A percentile compares a stretch with the other conserved stretches of the same genome.
Evolutionary conservation across 2,329 filamentous ascomycete genomes (phyloP).

Genomic region (Aspergillus quadricinctus): DNA sequence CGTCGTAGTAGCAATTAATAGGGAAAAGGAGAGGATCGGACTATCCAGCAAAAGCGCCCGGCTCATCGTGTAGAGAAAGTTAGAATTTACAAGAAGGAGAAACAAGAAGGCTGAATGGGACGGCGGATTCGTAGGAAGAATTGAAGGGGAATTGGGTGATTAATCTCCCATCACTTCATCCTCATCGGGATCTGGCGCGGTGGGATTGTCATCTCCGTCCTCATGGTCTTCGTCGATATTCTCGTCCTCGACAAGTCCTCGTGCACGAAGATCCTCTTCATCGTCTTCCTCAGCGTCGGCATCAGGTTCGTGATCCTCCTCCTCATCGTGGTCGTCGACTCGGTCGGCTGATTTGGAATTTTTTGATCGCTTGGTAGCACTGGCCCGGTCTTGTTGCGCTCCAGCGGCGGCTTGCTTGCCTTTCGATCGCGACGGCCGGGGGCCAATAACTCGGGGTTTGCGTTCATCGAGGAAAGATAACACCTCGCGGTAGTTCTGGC

Average conservation of each 20-base stretch:
- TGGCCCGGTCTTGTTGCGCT: slow-evolving; percentile 11
- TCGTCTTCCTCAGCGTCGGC: slow-evolving; percentile 37
- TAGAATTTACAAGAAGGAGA: not conserved
- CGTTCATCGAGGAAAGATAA: slow-evolving; percentile 72
- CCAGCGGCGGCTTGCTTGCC: slow-evolving; percentile 26
- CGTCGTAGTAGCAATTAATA: not conserved
- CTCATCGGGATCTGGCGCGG: slow-evolving; percentile 30
- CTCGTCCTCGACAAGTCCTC: slow-evolving; percentile 37
- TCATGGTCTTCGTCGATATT: slow-evolving; percentile 39
- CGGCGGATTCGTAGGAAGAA: not conserved
- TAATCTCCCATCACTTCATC: slow-evolving; percentile 44
- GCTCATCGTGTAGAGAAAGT: not conserved
- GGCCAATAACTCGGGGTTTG: slow-evolving; percentile 36
- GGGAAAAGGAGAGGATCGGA: not conserved
- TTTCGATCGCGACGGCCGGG: slow-evolving; percentile 24
- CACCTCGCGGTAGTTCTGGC: slow-evolving; percentile 80
- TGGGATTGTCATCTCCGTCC: slow-evolving; percentile 24
- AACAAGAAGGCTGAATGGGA: not conserved
- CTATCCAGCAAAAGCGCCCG: not conserved
- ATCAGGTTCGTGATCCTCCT: slow-evolving; percentile 25
- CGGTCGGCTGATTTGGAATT: slow-evolving; percentile 38
- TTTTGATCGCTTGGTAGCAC: slow-evolving; percentile 17
- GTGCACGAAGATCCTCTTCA: slow-evolving; percentile 35
- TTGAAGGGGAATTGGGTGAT: not conserved
- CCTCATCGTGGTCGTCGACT: slow-evolving; percentile 41